A percentile compares a stretch with the other conserved stretches of the same genome.
Conservation (phyloP, 306 rosid species). For the Castanospermum australe region DNA sequence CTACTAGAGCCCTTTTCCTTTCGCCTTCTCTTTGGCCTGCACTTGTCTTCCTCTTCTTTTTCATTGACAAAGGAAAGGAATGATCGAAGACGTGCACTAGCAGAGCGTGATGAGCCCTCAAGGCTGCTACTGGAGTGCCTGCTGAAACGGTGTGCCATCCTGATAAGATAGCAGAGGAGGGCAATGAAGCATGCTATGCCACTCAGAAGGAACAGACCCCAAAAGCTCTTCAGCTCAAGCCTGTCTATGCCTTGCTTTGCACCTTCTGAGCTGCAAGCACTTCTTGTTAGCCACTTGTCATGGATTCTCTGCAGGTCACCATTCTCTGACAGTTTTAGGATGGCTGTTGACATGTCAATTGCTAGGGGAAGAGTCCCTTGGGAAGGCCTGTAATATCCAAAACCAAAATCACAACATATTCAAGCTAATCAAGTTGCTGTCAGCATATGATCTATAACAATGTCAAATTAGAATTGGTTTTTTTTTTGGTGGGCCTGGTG, state of each 20-base stretch:
- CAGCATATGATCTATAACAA: neutral
- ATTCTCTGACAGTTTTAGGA: conserved; percentile 59
- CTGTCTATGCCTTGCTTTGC: conserved; percentile 57
- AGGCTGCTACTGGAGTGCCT: conserved; percentile 12
- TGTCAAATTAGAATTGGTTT: too few relatives aligned
- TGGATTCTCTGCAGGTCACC: conserved; percentile 79
- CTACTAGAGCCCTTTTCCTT: conserved; percentile 36
- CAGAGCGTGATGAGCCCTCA: conserved; percentile 24
- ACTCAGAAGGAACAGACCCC: conserved; percentile 61
- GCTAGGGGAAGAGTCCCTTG: conserved; percentile 75
- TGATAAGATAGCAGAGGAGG: conserved; percentile 44
- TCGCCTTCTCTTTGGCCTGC: conserved; percentile 36
- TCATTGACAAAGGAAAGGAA: conserved; percentile 67
- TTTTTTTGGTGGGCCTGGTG: too few relatives aligned
- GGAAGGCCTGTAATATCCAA: conserved; percentile 55
- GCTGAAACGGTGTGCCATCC: conserved; percentile 50
- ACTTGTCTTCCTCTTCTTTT: conserved; percentile 45
- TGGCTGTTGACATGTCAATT: conserved; percentile 71
- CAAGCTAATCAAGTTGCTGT: neutral
- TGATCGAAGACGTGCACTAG: conserved; percentile 47
- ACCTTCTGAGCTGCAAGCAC: conserved; percentile 64
- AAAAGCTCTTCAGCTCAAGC: conserved; percentile 60
- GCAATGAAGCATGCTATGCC: conserved; percentile 66
- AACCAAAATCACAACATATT: too few relatives aligned
- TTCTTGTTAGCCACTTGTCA: conserved; percentile 74